These are phyloP conservation scores for Kuraishia borneana DNA, from an alignment of 805 yeast genomes.

Conservation along the genomic window DNA sequence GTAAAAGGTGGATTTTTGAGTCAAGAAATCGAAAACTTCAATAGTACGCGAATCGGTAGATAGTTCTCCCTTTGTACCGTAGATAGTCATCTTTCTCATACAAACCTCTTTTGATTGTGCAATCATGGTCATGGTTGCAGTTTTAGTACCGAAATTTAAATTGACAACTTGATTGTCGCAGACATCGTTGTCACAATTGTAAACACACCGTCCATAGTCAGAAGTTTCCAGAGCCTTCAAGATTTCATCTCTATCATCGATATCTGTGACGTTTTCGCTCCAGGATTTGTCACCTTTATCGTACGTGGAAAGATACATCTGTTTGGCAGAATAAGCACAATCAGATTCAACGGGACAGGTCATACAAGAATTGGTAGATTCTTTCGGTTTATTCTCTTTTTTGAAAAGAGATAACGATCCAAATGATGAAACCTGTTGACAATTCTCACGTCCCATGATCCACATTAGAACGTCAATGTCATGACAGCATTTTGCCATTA, in stretches of 20 bases:
- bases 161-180: slow-evolving; percentile 12
- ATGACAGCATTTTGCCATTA: slow-evolving; percentile 16
- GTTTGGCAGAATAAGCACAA: slow-evolving; percentile 12
- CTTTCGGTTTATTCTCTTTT: slow-evolving; percentile 10
- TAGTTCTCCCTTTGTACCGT: slow-evolving; percentile 13
- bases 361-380: slow-evolving; percentile 10
- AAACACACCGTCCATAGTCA: slow-evolving; percentile 12
- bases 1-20: slow-evolving; percentile 5
- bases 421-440: slow-evolving; percentile 9
- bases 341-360: slow-evolving; percentile 8
- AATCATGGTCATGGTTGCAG: slow-evolving; percentile 16
- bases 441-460: slow-evolving; percentile 11
- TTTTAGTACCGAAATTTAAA: slow-evolving; percentile 10
- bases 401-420: slow-evolving; percentile 10
- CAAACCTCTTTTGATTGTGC: slow-evolving; percentile 12
- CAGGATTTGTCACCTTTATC: slow-evolving; percentile 6
- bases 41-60: slow-evolving; percentile 10
- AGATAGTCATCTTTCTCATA: slow-evolving; percentile 9
- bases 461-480: slow-evolving; percentile 14
- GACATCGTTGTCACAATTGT: slow-evolving; percentile 12
- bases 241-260: slow-evolving; percentile 9
- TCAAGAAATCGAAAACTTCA: slow-evolving; percentile 9
- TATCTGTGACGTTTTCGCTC: slow-evolving; percentile 9
- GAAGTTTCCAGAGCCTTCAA: slow-evolving; percentile 8
- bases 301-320: slow-evolving; percentile 8